A percentile compares a stretch with the other conserved stretches of the same genome.
phyloP scores from a whole-genome alignment of 2,329 filamentous ascomycete genomes.

The Sarocladium strictum region DNA sequence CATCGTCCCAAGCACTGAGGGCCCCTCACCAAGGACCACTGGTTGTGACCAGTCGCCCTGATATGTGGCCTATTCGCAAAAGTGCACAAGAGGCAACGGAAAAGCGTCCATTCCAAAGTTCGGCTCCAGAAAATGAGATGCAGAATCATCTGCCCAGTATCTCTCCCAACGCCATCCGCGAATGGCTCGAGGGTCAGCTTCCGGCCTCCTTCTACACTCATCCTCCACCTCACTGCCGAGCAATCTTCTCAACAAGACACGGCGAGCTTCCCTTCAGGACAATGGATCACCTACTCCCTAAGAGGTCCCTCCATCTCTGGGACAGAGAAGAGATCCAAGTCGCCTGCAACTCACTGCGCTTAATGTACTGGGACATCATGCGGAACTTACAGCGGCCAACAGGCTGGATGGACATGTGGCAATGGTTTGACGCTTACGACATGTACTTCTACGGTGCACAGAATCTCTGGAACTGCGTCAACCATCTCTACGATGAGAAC shows the following conservation, averaged over 20 bases:
- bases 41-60: neutral
- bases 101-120: too few relatives aligned
- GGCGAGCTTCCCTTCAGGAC: conserved; percentile 23
- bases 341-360: conserved; percentile 32
- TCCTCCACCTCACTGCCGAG: conserved; percentile 22
- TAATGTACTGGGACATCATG: conserved; percentile 29
- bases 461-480: conserved; percentile 43
- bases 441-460: conserved; percentile 40
- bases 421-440: conserved; percentile 42
- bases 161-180: neutral
- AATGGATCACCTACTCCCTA: conserved; percentile 21
- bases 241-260: conserved; percentile 33
- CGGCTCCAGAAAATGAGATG: too few relatives aligned
- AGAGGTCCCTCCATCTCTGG: conserved; percentile 31
- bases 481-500: conserved; percentile 35
- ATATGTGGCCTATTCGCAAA: conserved; percentile 7
- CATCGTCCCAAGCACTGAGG: neutral
- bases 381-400: conserved; percentile 23
- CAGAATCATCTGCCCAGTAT: neutral
- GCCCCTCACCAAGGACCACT: neutral
- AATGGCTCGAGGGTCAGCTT: conserved; percentile 30
- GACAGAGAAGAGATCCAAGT: conserved; percentile 30
- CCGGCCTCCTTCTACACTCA: conserved; percentile 31
- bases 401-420: conserved; percentile 36
- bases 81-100: neutral